Percentiles rank a stretch among this genome's conserved stretches.
These are phyloP conservation scores for Camellia japonica DNA, from an alignment of 148 eudicot species.

Conservation along the genomic window DNA sequence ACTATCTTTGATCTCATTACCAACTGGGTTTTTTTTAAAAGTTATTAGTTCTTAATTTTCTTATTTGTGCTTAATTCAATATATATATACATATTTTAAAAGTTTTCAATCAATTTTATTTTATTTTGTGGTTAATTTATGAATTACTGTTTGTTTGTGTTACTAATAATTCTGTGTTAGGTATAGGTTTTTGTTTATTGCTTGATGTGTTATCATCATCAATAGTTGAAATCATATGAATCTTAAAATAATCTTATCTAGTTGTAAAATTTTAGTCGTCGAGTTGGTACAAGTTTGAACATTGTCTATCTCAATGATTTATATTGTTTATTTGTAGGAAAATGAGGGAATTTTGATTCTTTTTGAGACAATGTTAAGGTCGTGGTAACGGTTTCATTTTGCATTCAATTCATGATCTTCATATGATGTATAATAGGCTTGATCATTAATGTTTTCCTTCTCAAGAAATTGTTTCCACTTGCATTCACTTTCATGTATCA, in stretches of 20 bases:
- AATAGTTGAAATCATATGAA: background rate
- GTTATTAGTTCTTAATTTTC: background rate
- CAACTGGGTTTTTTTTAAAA: background rate
- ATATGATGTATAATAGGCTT: too few relatives aligned
- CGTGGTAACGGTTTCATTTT: too few relatives aligned
- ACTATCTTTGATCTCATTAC: background rate
- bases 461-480: background rate
- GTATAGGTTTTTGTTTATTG: background rate
- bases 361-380: too few relatives aligned
- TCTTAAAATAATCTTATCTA: background rate
- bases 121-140: background rate
- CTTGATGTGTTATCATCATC: background rate
- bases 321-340: background rate
- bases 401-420: too few relatives aligned
- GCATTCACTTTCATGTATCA: background rate
- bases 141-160: background rate
- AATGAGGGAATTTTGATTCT: too few relatives aligned
- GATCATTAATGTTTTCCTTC: too few relatives aligned
- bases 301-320: too few relatives aligned
- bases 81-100: too few relatives aligned
- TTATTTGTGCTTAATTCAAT: too few relatives aligned
- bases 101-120: background rate
- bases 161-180: background rate
- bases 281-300: background rate
- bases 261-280: background rate